Evolutionary conservation across 306 rosid genomes (phyloP).

Genomic region (Castanea crenata): DNA sequence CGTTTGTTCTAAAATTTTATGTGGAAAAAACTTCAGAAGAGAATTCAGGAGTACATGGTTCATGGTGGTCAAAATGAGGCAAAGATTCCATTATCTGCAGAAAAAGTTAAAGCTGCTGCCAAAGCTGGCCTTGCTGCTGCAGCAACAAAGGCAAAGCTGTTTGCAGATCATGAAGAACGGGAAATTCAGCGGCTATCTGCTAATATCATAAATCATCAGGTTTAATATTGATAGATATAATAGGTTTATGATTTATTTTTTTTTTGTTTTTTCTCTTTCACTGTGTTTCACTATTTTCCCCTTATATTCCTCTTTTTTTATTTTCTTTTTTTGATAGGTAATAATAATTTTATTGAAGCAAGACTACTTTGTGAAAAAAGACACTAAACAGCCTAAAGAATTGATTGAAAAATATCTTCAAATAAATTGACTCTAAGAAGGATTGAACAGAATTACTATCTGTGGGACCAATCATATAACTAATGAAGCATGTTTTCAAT

Average conservation of each 20-base stretch:
- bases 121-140: slow-evolving; percentile 93
- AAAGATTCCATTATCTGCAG: slow-evolving; percentile 51
- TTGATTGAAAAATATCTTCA: too few relatives aligned
- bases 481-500: too few relatives aligned
- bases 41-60: slow-evolving; percentile 49
- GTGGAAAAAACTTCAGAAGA: slow-evolving; percentile 49
- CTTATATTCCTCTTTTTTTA: background rate
- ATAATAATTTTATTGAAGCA: too few relatives aligned
- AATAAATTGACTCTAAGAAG: too few relatives aligned
- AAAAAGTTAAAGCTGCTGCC: slow-evolving; percentile 84
- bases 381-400: too few relatives aligned
- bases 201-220: slow-evolving; percentile 92
- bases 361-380: too few relatives aligned
- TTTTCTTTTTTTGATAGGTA: too few relatives aligned
- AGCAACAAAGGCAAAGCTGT: slow-evolving; percentile 90
- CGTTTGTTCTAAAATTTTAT: slow-evolving; percentile 1
- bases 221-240: slow-evolving; percentile 24
- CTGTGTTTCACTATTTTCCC: slow-evolving; percentile 5
- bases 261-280: slow-evolving; percentile 5
- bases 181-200: slow-evolving; percentile 98
- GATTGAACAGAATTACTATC: too few relatives aligned
- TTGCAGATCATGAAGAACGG: slow-evolving; percentile 96
- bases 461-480: too few relatives aligned
- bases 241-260: background rate
- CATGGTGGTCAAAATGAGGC: slow-evolving; percentile 59